These are phyloP conservation scores for Antarctomyces pellizariae DNA, from an alignment of 495 filamentous ascomycete species.

Conservation along the genomic window DNA sequence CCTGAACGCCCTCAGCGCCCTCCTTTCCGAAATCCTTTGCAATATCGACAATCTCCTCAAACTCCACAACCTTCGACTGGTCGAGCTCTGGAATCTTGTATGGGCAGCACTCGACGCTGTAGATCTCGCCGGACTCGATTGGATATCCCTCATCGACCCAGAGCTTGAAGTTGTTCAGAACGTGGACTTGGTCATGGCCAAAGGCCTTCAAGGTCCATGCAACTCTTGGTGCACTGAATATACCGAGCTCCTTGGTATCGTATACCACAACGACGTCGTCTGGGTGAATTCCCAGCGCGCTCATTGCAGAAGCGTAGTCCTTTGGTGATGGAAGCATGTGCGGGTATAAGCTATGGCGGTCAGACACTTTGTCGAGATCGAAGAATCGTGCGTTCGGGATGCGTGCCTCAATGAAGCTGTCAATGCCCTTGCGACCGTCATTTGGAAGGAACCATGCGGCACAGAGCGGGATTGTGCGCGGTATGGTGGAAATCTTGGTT, in stretches of 20 bases:
- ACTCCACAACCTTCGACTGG: constrained; percentile 26
- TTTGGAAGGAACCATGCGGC: constrained; percentile 94
- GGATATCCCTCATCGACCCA: constrained; percentile 70
- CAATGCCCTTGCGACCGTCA: constrained; percentile 53
- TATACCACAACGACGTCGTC: constrained; percentile 88
- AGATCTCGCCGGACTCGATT: constrained; percentile 52
- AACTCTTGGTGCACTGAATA: constrained; percentile 82
- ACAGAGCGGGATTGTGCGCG: constrained; percentile 68
- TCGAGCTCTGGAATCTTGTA: constrained; percentile 30
- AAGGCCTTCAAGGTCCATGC: constrained; percentile 83
- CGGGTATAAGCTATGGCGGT: constrained; percentile 68
- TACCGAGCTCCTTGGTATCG: constrained; percentile 65
- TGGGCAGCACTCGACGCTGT: constrained; percentile 30
- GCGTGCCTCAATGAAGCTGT: constrained; percentile 50
- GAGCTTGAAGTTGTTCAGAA: constrained; percentile 81
- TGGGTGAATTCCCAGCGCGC: constrained; percentile 54
- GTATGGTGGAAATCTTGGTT: constrained; percentile 47
- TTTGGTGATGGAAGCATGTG: constrained; percentile 83
- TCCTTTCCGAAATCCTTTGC: constrained; percentile 56
- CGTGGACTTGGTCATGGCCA: constrained; percentile 71
- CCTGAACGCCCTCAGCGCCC: constrained; percentile 57
- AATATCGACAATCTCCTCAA: constrained; percentile 57
- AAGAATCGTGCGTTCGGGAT: constrained; percentile 90
- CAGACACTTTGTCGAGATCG: constrained; percentile 76
- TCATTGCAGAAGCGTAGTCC: constrained; percentile 72